Conservation (phyloP, 768 basidiomycete genomes). For the Russula olivacea region DNA sequence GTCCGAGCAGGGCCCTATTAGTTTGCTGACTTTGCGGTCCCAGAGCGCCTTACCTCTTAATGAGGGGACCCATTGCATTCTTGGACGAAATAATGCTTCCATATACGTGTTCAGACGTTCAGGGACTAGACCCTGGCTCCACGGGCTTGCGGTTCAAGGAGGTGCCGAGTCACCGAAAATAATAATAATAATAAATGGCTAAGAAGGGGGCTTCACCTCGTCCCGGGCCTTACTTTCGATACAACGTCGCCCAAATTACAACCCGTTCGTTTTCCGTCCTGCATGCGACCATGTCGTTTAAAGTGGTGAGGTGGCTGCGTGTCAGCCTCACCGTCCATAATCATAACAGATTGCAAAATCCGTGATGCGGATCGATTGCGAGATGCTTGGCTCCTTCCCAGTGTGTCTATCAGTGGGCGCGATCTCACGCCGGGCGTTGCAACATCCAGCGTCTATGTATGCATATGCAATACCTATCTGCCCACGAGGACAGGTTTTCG, state of each 20-base stretch:
- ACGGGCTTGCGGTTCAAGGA: constrained; percentile 7
- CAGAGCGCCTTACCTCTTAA: constrained; percentile 20
- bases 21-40: constrained; percentile 15
- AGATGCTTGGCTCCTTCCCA: constrained; percentile 3
- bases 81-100: constrained; percentile 19
- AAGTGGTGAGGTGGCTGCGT: constrained; percentile 11
- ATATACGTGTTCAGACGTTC: constrained; percentile 20
- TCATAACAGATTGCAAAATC: background rate
- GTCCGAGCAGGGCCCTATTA: constrained; percentile 11
- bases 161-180: constrained; percentile 7
- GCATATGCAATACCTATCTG: constrained; percentile 10
- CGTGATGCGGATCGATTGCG: constrained; percentile 15
- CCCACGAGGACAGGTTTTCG: constrained; percentile 8
- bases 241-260: constrained; percentile 2
- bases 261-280: background rate
- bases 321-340: constrained; percentile 11
- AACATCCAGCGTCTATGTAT: constrained; percentile 7
- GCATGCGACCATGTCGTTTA: background rate
- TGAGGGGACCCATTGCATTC: constrained; percentile 12
- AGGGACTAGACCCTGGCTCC: constrained; percentile 18
- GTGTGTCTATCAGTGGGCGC: constrained; percentile 14
- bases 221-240: constrained; percentile 8
- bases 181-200: constrained; percentile 5
- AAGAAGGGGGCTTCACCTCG: constrained; percentile 4
- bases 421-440: constrained; percentile 16